Conservation (phyloP, 345 rosid genomes). For the Acer yangbiense region DNA sequence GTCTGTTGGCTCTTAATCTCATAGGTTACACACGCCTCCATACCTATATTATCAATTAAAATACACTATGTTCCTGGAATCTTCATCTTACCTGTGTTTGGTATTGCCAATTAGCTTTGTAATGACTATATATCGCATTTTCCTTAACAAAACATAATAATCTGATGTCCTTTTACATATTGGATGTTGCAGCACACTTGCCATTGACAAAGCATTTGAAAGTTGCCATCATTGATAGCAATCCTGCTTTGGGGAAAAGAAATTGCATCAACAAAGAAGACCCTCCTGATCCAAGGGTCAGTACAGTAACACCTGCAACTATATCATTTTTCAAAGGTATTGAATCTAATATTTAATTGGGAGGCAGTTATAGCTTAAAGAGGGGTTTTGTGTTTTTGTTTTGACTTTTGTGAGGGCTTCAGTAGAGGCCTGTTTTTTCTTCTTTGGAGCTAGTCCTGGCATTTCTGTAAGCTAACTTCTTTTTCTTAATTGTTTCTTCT, state of each 20-base stretch:
- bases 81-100: neutral
- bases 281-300: conserved; percentile 92
- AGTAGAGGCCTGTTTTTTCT: neutral
- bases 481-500: neutral
- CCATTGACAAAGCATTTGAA: conserved; percentile 81
- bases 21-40: neutral
- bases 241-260: conserved; percentile 66
- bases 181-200: conserved; percentile 62
- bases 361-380: neutral
- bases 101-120: neutral
- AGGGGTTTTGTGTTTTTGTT: neutral
- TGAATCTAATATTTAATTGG: neutral
- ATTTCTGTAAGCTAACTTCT: neutral
- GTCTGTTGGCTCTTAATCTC: neutral
- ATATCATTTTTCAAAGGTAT: conserved; percentile 86
- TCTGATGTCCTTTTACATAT: neutral
- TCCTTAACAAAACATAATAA: neutral
- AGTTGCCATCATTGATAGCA: conserved; percentile 83
- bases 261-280: conserved; percentile 54
- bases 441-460: neutral
- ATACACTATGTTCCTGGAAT: neutral
- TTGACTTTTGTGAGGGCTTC: neutral
- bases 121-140: neutral
- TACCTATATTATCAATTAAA: neutral
- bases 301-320: conserved; percentile 88